Base-by-base conservation (phyloP, 805 yeast species). In the Candida maris region DNA sequence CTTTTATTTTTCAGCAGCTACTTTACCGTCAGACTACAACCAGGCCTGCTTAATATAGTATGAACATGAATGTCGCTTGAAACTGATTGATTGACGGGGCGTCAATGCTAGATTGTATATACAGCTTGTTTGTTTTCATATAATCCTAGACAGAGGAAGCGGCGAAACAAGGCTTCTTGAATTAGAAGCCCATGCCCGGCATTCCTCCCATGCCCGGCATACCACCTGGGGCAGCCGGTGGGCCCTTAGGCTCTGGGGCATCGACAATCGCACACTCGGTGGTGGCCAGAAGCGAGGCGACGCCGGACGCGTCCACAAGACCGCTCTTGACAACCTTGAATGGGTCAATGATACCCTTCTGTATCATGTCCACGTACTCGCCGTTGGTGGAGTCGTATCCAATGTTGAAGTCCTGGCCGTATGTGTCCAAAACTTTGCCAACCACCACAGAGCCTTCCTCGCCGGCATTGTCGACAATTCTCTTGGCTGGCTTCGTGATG, bases 251-350 rank as follows among this genome's bases (percentile, higher is more conserved):
- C 65, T 79, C 82, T 54, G 97, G 95, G 48, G 94, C 96, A 54
- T 85, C 96, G 42, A 88, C 96, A 57, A 93, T 86, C 46, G 97
- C 97, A 65, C 96, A 94, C 71, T 93, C 98, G 47, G 98, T 91
- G 41, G 97, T 91, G 48, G 97, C 97, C 64, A 93, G 75, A 63
- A 93, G 73, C 20, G 96, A 87, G 32, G 98, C 97, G 46, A 93
- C 97, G 71, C 97, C 96, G 34, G 95, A 77, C 44, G 98, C 97
- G 58, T 93, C 97, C 39, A 86, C 86, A 57, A 93, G 73, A 45
- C 97, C 97, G 56, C 86, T 81, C 73, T 93, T 86, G 43, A 93
- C 96, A 51, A 91, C 97, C 77, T 88, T 91, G 78, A 91, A 87
- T 52, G 98, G 98, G 67, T 93, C 98, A 56, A 91, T 87, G 68